phyloP scores from a whole-genome alignment of 495 filamentous ascomycete species.

The Usnea hakonensis region DNA sequence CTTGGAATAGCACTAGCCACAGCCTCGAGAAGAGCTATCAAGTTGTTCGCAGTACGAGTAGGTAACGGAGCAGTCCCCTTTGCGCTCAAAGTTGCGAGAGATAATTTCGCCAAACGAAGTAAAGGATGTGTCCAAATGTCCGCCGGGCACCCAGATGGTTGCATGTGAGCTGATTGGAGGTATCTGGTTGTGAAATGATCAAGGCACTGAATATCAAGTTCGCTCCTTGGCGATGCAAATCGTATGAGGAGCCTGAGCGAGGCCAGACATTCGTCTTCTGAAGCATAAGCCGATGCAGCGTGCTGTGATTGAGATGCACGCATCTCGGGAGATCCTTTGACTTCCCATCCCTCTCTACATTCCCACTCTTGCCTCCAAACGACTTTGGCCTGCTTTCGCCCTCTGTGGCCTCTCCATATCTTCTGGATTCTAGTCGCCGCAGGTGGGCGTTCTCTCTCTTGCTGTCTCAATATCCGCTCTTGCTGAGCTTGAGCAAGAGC shows the following conservation, averaged over 20 bases:
- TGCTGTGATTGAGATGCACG: background rate
- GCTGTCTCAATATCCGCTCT: conserved; percentile 71
- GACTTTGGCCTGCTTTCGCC: conserved; percentile 48
- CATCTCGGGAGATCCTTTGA: conserved; percentile 12
- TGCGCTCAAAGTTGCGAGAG: conserved; percentile 36
- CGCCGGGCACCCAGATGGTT: conserved; percentile 36
- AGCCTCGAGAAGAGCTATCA: conserved; percentile 35
- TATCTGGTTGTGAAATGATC: conserved; percentile 40
- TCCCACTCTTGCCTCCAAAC: conserved; percentile 66
- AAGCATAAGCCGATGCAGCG: conserved; percentile 31
- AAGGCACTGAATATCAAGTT: conserved; percentile 37
- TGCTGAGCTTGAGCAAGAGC: conserved; percentile 79
- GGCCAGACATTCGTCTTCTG: conserved; percentile 39
- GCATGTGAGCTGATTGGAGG: conserved; percentile 33
- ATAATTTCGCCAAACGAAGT: conserved; percentile 39
- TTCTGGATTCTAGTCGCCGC: conserved; percentile 70
- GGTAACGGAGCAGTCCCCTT: conserved; percentile 26
- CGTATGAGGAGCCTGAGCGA: conserved; percentile 45
- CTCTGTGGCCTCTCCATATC: conserved; percentile 72
- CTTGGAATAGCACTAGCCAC: conserved; percentile 41
- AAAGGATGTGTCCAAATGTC: conserved; percentile 43
- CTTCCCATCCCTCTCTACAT: conserved; percentile 30
- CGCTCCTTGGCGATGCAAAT: conserved; percentile 38
- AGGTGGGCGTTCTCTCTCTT: conserved; percentile 68
- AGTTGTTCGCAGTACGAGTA: conserved; percentile 25